Percentiles rank a stretch among this genome's conserved stretches.
These are phyloP conservation scores for Entophlyctis helioformis DNA, from an alignment of 192 early-diverging fungal genomes.

Conservation along the genomic window DNA sequence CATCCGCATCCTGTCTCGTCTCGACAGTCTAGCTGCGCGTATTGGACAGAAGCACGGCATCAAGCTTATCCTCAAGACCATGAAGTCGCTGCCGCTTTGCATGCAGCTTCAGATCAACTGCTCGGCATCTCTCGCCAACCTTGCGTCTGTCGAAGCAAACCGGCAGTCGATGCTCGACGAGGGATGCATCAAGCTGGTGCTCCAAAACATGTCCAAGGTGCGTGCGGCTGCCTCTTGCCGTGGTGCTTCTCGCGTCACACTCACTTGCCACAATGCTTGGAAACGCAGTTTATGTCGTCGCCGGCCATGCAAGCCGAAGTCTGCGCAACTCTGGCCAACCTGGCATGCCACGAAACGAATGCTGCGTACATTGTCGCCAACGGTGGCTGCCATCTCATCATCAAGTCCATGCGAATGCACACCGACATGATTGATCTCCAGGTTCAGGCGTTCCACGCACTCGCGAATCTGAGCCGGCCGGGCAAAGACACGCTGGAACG, in stretches of 20 bases:
- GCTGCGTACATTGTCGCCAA: conserved; percentile 7
- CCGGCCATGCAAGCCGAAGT: conserved; percentile 18
- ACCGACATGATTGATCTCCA: conserved; percentile 5
- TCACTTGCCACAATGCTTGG: too few species aligned
- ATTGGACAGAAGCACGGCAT: conserved; percentile 15
- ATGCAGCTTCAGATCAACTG: conserved; percentile 20
- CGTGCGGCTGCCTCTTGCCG: too few species aligned
- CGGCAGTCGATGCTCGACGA: background rate
- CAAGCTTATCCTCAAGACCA: conserved; percentile 13
- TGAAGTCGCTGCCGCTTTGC: conserved; percentile 7
- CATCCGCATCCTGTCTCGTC: conserved; percentile 6
- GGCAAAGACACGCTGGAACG: conserved; percentile 6
- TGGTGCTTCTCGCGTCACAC: too few species aligned
- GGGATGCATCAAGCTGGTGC: conserved; percentile 10
- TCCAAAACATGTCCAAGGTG: conserved; percentile 12
- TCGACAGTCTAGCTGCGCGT: conserved; percentile 8
- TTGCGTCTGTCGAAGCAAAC: conserved; percentile 7
- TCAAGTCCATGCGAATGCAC: conserved; percentile 11
- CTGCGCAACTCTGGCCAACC: conserved; percentile 19
- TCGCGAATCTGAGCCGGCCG: conserved; percentile 8
- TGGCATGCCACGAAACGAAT: conserved; percentile 10
- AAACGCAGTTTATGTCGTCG: conserved; percentile 11
- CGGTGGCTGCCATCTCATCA: conserved; percentile 11
- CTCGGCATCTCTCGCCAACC: conserved; percentile 20
- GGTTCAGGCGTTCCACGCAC: conserved; percentile 19